Base-by-base conservation (phyloP, 441 rosid genomes). In the Erodium chrysanthum region DNA sequence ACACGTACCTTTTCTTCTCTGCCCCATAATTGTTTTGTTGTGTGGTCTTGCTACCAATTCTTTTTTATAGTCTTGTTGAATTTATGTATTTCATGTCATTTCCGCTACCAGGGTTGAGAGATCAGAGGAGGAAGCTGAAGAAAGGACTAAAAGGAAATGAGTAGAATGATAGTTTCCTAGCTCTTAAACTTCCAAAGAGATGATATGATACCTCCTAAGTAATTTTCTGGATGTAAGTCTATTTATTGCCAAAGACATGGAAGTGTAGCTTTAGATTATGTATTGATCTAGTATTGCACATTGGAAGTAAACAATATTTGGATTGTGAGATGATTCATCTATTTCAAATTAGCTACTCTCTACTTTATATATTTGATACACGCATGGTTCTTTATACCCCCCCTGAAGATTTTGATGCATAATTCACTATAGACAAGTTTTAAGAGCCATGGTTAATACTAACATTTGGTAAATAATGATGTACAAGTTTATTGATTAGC, bases 101-200 rank as follows among this genome's bases (percentile, higher is more conserved):
- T 50, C 22, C 14, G 25, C 27, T 74, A 65, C 64, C 88, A 92
- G 97, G 91, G 74, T 71, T 84, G 58, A 89, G 82, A 5, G 92
- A 89, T 67, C 94, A 93, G 66, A 81, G 87, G 48, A 86, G 96
- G 76, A 83, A 82, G 50, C 86, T 82, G 82, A 88, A 80, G 86
- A 86, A 81, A 73, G 69, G 20, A 72, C 54, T 66, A 3, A 76
- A 75, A 71, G 78, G 73, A 54, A 4, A 40, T 11, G 78, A 77
- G 4, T 78, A 72, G 72, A 21, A 29, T 18, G 22, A 29, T 15
- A 44, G 15, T 21, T 52, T 56, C 62, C 11, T 31, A 54, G 27
- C 31, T 52, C 33, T 17, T 29, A 27, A 27, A 4, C 63, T 33
- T 66, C 35, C 7, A 22, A 66, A 48, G 8, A 15, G 31, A 66